These are phyloP conservation scores for Myriosclerotinia curreyana DNA, from an alignment of 2,329 filamentous ascomycete species.

Conservation along the genomic window DNA sequence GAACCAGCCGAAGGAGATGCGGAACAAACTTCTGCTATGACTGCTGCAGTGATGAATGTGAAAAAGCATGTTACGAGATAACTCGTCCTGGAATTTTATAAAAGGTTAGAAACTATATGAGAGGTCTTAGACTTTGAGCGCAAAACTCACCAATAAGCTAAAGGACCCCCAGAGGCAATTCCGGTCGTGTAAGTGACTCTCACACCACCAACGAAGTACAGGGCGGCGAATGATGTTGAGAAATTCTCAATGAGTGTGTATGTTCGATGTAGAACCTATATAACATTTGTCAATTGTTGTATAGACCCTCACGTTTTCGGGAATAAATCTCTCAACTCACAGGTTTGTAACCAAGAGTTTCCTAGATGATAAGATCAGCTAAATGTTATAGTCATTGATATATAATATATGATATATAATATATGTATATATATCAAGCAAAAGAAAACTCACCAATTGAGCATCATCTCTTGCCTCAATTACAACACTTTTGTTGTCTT, in stretches of 20 bases:
- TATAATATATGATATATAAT: no score
- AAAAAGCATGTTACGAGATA: slow-evolving; percentile 44
- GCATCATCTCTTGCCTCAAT: slow-evolving; percentile 22
- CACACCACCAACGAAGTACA: slow-evolving; percentile 60
- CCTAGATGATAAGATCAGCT: slow-evolving; percentile 36
- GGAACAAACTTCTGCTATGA: slow-evolving; percentile 26
- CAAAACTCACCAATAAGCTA: slow-evolving; percentile 54
- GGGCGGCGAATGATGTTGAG: slow-evolving; percentile 56
- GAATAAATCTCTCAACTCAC: slow-evolving; percentile 39
- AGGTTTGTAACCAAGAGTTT: slow-evolving; percentile 54
- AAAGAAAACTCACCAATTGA: slow-evolving; percentile 20
- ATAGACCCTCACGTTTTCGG: background rate
- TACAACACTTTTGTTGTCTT: slow-evolving; percentile 16
- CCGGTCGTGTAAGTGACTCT: slow-evolving; percentile 61
- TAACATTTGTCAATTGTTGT: slow-evolving; percentile 21
- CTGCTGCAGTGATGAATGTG: slow-evolving; percentile 26
- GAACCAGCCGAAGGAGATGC: slow-evolving; percentile 26
- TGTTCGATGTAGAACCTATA: slow-evolving; percentile 47
- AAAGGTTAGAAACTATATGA: background rate
- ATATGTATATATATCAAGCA: background rate
- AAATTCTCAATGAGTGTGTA: slow-evolving; percentile 59
- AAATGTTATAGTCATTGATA: background rate
- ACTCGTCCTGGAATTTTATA: slow-evolving; percentile 48
- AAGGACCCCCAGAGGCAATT: slow-evolving; percentile 57
- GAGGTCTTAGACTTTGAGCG: slow-evolving; percentile 9